Evolutionary conservation across 805 yeast genomes (phyloP), one percentile per base, ranked within the genome.

Genomic region (Jamesozyma gamospora): DNA sequence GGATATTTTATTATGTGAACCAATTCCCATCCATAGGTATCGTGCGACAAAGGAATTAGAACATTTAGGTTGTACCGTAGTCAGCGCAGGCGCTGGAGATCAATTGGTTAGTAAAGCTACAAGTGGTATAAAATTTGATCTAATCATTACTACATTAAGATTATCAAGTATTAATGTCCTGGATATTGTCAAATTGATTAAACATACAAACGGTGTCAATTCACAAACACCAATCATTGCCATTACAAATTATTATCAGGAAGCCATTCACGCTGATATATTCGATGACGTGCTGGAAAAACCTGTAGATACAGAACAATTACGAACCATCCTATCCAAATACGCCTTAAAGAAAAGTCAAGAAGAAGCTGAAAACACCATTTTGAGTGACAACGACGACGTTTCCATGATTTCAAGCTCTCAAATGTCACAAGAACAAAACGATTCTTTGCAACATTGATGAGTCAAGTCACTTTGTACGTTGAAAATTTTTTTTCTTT

Each of bases 1-100:
- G 48, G 88, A 84, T 55, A 78, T 87, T 4, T 64, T 90, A 34
- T 66, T 86, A 12, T 87, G 96, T 60, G 95, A 86, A 51, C 86
- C 92, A 2, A 83, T 84, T 43, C 92, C 95, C 0, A 81, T 81
- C 41, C 79, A 84, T 48, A 63, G 94, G 36, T 83, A 74, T 51
- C 69, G 84, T 12, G 71, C 80, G 21, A 71, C 76, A 32, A 74
- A 71, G 42, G 69, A 79, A 45, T 64, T 90, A 42, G 84, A 76
- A 43, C 68, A 70, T 38, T 55, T 78, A 18, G 94, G 94, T 1
- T 86, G 95, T 62, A 75, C 79, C 11, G 95, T 86, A 8, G 82
- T 84, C 4, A 67, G 82, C 2, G 82, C 84, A 6, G 66, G 77
- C 0, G 77, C 78, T 42, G 95, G 94, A 1, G 90, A 86, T 44